Base-by-base conservation (phyloP, 106 monocot species). In the Dendrobium catenatum region DNA sequence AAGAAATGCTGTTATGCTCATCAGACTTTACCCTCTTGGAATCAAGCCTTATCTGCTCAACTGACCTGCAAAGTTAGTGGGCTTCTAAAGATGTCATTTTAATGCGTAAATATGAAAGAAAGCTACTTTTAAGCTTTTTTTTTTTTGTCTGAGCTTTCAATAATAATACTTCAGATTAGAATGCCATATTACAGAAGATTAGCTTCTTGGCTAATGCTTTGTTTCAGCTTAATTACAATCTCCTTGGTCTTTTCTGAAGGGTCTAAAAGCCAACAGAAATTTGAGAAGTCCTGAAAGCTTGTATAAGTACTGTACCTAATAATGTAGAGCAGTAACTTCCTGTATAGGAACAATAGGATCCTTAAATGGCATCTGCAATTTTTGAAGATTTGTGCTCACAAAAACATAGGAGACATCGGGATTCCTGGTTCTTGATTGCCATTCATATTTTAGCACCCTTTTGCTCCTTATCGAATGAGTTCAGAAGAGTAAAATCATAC, bases 1-100 rank as follows among this genome's bases (percentile, higher is more conserved):
- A 70, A 70, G 37, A 31, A 70, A 70, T 70, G 31, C 29, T 70
- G 70, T 37, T 70, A 70, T 29, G 27, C 70, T 70, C n/a, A 70
- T 15, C 13, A 11, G 70, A 33, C 15, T 33, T 70, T 70, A 11
- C 13, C 15, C 27, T 11, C 8, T 33, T 70, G 31, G 70, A 70
- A 70, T 33, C 70, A 70, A 37, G 70, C 70, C 9, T 70, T 70
- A 6, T 70, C 37, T 70, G 33, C 70, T 33, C 37, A 70, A 70
- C 70, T 31, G 22, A 20, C 61, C 1, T 61, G 61, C 61, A 61
- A 61, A 61, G 20, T 61, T 22, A 61, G 61, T 61, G 61, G 22
- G 6, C 61, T 61, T 22, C 20, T 20, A 61, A 6, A 61, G 61
- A n/a, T 61, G 61, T 61, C 61, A 22, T 61, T 61, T 61, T 61